These are phyloP conservation scores for Stachybotrys chlorohalonatus DNA, from an alignment of 2,329 filamentous ascomycete genomes.

Conservation along the genomic window DNA sequence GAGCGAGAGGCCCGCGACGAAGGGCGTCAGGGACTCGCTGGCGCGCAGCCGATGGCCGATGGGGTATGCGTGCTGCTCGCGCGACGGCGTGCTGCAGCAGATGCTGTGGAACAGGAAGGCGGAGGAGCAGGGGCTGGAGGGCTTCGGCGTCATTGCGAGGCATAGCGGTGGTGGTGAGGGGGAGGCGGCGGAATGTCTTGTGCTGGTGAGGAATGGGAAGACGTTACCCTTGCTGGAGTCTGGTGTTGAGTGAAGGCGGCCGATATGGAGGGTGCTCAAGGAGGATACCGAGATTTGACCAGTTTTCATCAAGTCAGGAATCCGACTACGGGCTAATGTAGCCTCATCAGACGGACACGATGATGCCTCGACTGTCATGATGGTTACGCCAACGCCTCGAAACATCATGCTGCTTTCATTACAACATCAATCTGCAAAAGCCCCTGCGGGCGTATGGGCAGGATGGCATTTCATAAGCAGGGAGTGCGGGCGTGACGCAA, in stretches of 20 bases:
- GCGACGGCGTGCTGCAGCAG: conserved; percentile 51
- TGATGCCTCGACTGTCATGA: no score
- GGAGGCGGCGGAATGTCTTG: conserved; percentile 28
- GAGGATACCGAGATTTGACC: no score
- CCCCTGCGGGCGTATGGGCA: no score
- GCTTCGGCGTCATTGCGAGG: conserved; percentile 41
- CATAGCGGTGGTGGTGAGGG: conserved; percentile 23
- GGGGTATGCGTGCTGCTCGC: conserved; percentile 56
- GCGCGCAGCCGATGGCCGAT: conserved; percentile 59
- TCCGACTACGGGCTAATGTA: no score
- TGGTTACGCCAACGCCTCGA: no score
- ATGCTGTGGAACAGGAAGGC: conserved; percentile 65
- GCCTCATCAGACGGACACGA: no score
- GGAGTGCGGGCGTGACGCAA: no score
- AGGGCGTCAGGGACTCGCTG: conserved; percentile 67
- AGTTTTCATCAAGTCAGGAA: no score
- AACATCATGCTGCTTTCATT: no score
- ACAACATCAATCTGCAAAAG: no score
- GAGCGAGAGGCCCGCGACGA: conserved; percentile 61
- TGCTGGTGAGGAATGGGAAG: conserved; percentile 43
- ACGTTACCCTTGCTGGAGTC: conserved; percentile 16
- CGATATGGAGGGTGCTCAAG: conserved; percentile 37
- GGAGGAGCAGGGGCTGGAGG: conserved; percentile 52
- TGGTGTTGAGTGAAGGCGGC: conserved; percentile 21
- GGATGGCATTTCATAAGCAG: no score